phyloP scores from a whole-genome alignment of 768 basidiomycete genomes.

The Russula griseocarnosa region DNA sequence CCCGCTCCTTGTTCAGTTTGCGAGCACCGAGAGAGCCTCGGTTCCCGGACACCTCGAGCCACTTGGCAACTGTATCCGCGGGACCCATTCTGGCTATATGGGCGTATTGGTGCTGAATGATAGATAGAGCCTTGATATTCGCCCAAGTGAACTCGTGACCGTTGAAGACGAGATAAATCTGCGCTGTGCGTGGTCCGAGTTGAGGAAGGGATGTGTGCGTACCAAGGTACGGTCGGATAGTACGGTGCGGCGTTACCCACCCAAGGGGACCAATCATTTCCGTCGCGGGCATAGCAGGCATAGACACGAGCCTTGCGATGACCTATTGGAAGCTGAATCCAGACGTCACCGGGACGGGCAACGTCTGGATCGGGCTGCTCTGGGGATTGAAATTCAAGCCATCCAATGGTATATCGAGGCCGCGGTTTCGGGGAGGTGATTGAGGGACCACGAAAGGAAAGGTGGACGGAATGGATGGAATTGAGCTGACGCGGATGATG shows the following conservation, averaged over 20 bases:
- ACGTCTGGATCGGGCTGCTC: slow-evolving; percentile 22
- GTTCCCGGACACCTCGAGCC: too few relatives aligned
- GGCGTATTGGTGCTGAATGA: neutral
- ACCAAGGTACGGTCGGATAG: neutral
- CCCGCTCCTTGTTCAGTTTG: too few relatives aligned
- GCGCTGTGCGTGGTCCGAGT: too few relatives aligned
- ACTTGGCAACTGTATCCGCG: too few relatives aligned
- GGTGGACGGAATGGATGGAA: slow-evolving; percentile 17
- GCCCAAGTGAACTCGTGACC: too few relatives aligned
- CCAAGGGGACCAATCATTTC: slow-evolving; percentile 23
- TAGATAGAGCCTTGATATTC: too few relatives aligned
- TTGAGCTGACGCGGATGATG: slow-evolving; percentile 7
- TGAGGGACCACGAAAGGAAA: slow-evolving; percentile 20
- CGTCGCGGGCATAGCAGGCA: slow-evolving; percentile 16
- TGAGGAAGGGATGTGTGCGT: slow-evolving; percentile 20
- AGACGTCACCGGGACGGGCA: slow-evolving; percentile 21
- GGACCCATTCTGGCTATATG: neutral
- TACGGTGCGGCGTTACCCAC: slow-evolving; percentile 2
- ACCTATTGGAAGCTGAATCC: slow-evolving; percentile 23
- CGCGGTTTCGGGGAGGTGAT: slow-evolving; percentile 7
- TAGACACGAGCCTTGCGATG: slow-evolving; percentile 25
- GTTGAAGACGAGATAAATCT: too few relatives aligned
- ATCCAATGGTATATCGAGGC: slow-evolving; percentile 21
- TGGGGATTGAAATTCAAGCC: slow-evolving; percentile 23
- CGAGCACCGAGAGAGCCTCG: neutral